A percentile compares a stretch with the other conserved stretches of the same genome.
Evolutionary conservation across 192 early-diverging fungal species (phyloP).

Genomic region (Umbelopsis isabellina): DNA sequence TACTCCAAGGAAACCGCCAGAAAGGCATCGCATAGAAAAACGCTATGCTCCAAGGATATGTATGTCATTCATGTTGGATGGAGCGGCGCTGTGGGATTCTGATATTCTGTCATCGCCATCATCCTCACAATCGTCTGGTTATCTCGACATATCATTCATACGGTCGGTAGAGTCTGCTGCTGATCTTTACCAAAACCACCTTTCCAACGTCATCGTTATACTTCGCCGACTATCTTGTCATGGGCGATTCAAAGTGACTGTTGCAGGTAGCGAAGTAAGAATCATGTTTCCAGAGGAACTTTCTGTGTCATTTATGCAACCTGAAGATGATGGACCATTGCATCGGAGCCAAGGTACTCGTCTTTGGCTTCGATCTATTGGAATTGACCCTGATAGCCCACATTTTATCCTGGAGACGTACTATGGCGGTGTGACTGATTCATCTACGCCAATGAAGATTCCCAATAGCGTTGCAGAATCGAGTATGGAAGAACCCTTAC

Average conservation of each 20-base stretch:
- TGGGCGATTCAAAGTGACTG: conserved; percentile 8
- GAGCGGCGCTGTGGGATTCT: conserved; percentile 12
- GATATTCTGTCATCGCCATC: not conserved
- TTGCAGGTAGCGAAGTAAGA: not conserved
- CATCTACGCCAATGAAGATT: not conserved
- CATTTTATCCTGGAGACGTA: conserved; percentile 1
- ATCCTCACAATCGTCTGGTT: conserved; percentile 2
- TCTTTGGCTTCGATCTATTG: conserved; percentile 18
- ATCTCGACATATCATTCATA: conserved; percentile 7
- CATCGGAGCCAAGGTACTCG: not conserved
- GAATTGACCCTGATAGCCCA: conserved; percentile 17
- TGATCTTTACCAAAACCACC: conserved; percentile 2
- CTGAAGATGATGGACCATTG: conserved; percentile 1
- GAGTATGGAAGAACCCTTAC: not conserved
- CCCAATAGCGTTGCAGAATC: not conserved
- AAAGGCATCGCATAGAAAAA: not conserved
- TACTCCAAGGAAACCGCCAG: conserved; percentile 7
- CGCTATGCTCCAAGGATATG: conserved; percentile 9
- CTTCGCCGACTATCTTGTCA: conserved; percentile 6
- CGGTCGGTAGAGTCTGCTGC: conserved; percentile 9
- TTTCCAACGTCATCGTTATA: not conserved
- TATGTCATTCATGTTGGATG: conserved; percentile 5
- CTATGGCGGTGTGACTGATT: not conserved
- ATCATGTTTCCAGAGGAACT: not conserved
- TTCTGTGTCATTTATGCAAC: not conserved